Percentiles rank a stretch among this genome's conserved stretches.
Conservation (phyloP, 768 basidiomycete genomes). For the Agrocybe praecox region DNA sequence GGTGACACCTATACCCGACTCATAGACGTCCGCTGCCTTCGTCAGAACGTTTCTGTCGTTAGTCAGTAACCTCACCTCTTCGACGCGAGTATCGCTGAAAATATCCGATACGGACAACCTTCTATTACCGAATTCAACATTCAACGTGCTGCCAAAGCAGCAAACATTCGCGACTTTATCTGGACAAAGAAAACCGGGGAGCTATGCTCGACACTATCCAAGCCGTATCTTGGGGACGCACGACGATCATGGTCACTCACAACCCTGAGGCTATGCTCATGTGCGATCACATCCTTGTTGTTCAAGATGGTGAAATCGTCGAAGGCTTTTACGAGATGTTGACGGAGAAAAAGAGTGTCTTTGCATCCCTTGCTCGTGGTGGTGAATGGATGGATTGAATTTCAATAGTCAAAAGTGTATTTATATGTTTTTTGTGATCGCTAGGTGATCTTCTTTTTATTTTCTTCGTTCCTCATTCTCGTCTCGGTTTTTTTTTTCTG, state of each 20-base stretch:
- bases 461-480: neutral
- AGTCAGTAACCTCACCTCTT: slow-evolving; percentile 88
- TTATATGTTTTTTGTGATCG: neutral
- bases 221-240: slow-evolving; percentile 62
- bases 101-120: slow-evolving; percentile 78
- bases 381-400: slow-evolving; percentile 63
- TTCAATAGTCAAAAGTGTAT: slow-evolving; percentile 3
- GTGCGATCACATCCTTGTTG: slow-evolving; percentile 87
- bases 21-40: slow-evolving; percentile 77
- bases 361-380: slow-evolving; percentile 76
- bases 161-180: slow-evolving; percentile 89
- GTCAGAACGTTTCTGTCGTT: slow-evolving; percentile 85
- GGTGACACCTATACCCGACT: slow-evolving; percentile 51
- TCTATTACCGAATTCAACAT: slow-evolving; percentile 58
- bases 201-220: slow-evolving; percentile 80
- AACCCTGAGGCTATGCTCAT: slow-evolving; percentile 88
- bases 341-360: slow-evolving; percentile 50
- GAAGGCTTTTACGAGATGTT: slow-evolving; percentile 81
- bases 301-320: slow-evolving; percentile 74
- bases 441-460: neutral
- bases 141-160: slow-evolving; percentile 68
- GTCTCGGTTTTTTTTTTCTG: neutral
- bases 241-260: slow-evolving; percentile 93
- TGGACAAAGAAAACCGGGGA: slow-evolving; percentile 84
- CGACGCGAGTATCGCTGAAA: slow-evolving; percentile 83